Base-by-base conservation (phyloP, 306 rosid genomes). In the Lablab purpureus region DNA sequence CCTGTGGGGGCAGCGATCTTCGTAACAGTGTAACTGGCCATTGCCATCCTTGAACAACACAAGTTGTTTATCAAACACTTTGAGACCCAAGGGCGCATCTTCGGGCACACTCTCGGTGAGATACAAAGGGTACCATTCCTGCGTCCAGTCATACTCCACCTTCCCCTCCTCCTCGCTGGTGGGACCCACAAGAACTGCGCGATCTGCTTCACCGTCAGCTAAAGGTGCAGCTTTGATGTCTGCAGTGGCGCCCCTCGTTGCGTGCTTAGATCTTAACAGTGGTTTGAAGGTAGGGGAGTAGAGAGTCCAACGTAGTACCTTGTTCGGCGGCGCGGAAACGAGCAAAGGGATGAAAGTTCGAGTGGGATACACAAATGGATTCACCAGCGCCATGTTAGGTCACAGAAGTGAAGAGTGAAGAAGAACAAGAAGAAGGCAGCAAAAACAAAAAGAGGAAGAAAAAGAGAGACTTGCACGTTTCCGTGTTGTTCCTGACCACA, bases 1-100 rank as follows among this genome's bases (percentile, higher is more conserved):
- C 99, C 99, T 85, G 83, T 95, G 99, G 5, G 99, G 94, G 83
- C 99, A 95, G 23, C 99, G 91, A 78, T 95, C 98, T 82, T 90
- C 90, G 37, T 87, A 87, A 58, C 99, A 95, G 18, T 68, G 91
- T 47, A 93, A 89, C 45, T 77, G 71, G 21, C 86, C 93, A 49
- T 80, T 46, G 47, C 79, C 94, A 12, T 93, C 98, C 37, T 52
- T 84, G 54, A 88, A 92, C 79, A 95, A 64, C 10, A 95, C 99
- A 1, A 92, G 68, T 45, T 92, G 92, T 82, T 85, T 90, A 60
- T 93, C 90, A 47, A 87, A 95, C 34, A 95, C 98, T 13, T 64
- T 87, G 80, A 95, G 92, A 6, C 96, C 99, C 27, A 95, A 73
- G 1, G 99, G 99, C 3, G 99, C 97, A 71, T 95, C 99, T 2